Conservation (phyloP, 768 basidiomycete genomes). For the Termitomyces sp. region DNA sequence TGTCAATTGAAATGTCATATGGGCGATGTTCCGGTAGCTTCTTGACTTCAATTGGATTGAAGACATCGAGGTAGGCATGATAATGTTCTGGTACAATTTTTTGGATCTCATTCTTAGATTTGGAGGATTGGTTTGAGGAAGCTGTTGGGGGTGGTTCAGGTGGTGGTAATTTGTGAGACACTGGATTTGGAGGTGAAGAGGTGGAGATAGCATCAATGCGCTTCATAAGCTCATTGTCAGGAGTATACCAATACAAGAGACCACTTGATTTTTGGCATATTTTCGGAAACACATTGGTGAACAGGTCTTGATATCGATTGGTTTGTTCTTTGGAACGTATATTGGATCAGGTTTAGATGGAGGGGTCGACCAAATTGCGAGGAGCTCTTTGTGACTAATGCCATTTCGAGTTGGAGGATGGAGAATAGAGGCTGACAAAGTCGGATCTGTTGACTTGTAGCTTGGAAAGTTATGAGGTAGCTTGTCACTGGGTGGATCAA, state of each 20-base stretch:
- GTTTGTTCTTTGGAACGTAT: constrained; percentile 6
- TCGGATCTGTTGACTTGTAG: background rate
- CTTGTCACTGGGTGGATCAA: background rate
- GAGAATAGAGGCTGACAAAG: constrained; percentile 1
- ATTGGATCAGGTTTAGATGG: background rate
- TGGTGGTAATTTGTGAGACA: no score
- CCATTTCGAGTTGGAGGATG: constrained; percentile 3
- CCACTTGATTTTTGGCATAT: constrained; percentile 8
- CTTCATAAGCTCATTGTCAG: background rate
- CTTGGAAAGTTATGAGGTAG: background rate
- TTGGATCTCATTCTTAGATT: background rate
- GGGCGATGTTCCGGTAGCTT: no score
- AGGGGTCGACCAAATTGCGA: constrained; percentile 4
- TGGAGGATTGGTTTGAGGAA: background rate
- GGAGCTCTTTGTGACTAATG: constrained; percentile 8
- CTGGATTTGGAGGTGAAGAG: no score
- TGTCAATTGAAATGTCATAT: background rate
- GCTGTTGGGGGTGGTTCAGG: no score
- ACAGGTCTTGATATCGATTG: background rate
- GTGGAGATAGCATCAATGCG: background rate
- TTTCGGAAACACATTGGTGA: no score
- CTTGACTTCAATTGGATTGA: background rate
- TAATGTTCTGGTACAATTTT: no score
- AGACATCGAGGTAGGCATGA: background rate
- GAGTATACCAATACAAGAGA: constrained; percentile 3